These are phyloP conservation scores for Daldinia grandis DNA, from an alignment of 495 filamentous ascomycete genomes.

Conservation along the genomic window DNA sequence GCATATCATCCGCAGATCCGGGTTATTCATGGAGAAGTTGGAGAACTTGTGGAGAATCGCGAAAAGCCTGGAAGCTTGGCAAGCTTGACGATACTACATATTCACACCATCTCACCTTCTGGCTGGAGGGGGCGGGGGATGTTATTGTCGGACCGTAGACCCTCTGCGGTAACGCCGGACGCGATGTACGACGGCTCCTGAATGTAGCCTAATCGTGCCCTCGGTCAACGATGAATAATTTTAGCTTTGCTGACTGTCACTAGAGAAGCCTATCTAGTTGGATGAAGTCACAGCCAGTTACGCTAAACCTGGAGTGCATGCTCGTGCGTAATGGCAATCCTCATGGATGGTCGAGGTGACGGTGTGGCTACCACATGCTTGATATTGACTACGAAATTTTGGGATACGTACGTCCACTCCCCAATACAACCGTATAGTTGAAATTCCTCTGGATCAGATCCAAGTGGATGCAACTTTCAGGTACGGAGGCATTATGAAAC, in stretches of 20 bases:
- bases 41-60: conserved; percentile 43
- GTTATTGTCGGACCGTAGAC: conserved; percentile 45
- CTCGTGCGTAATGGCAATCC: conserved; percentile 19
- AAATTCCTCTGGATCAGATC: conserved; percentile 31
- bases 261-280: conserved; percentile 26
- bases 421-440: conserved; percentile 22
- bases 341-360: conserved; percentile 9
- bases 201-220: conserved; percentile 12
- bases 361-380: conserved; percentile 42
- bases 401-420: conserved; percentile 24
- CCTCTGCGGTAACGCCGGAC: conserved; percentile 41
- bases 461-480: conserved; percentile 37
- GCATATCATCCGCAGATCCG: conserved; percentile 54
- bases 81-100: conserved; percentile 44
- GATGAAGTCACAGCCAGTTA: conserved; percentile 40
- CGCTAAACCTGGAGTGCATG: conserved; percentile 35
- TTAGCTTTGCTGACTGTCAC: conserved; percentile 25
- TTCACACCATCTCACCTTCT: conserved; percentile 40
- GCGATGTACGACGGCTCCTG: conserved; percentile 28
- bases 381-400: conserved; percentile 29
- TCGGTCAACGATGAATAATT: conserved; percentile 18
- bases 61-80: conserved; percentile 44
- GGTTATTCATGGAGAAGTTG: conserved; percentile 50
- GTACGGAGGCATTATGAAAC: conserved; percentile 29
- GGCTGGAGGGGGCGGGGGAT: conserved; percentile 37